Evolutionary conservation across 306 rosid genomes (phyloP).

Genomic region (Quercus variabilis): DNA sequence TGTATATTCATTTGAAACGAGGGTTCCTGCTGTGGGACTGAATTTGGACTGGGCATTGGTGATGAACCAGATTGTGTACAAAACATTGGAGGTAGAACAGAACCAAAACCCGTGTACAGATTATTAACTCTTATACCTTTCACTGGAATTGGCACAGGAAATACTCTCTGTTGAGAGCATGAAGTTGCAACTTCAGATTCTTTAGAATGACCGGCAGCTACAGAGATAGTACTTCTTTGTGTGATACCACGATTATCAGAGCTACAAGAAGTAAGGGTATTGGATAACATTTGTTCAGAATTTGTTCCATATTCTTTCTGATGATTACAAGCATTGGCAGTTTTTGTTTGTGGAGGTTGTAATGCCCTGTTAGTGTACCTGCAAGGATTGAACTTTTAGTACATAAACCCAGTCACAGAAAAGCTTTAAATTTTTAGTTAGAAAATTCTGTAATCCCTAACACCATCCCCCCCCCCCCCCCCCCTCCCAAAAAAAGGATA

Average conservation of each 20-base stretch:
- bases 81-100: slow-evolving; percentile 50
- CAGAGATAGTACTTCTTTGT: slow-evolving; percentile 42
- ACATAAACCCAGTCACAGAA: slow-evolving; percentile 6
- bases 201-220: slow-evolving; percentile 55
- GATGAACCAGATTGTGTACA: slow-evolving; percentile 49
- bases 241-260: slow-evolving; percentile 37
- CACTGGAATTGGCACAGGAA: slow-evolving; percentile 62
- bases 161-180: slow-evolving; percentile 38
- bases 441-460: too few relatives aligned
- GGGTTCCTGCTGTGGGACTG: slow-evolving; percentile 47
- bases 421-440: neutral
- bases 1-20: slow-evolving; percentile 47
- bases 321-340: slow-evolving; percentile 31
- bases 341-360: slow-evolving; percentile 37
- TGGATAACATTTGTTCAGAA: slow-evolving; percentile 37
- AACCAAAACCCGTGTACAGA: slow-evolving; percentile 42
- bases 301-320: slow-evolving; percentile 46
- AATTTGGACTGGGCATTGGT: slow-evolving; percentile 41
- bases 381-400: slow-evolving; percentile 29
- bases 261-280: slow-evolving; percentile 30
- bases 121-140: slow-evolving; percentile 58
- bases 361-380: slow-evolving; percentile 71
- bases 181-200: slow-evolving; percentile 55
- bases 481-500: neutral
- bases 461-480: fast-evolving